Evolutionary conservation across 2,329 filamentous ascomycete genomes (phyloP).

Genomic region (Colletotrichum endophyticum): DNA sequence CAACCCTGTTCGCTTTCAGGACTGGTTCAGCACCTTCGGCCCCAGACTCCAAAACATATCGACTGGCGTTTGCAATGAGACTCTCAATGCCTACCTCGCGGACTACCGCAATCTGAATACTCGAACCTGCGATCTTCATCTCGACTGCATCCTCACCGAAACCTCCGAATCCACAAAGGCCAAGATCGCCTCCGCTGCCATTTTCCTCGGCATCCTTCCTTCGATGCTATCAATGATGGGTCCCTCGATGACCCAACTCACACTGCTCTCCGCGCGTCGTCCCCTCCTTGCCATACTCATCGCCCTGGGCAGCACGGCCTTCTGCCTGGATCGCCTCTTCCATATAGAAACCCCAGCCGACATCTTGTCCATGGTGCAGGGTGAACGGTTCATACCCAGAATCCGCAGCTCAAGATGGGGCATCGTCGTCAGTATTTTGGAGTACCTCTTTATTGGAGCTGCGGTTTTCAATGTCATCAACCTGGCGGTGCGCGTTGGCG

Average conservation of each 20-base stretch:
- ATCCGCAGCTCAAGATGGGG: background rate
- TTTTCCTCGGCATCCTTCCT: background rate
- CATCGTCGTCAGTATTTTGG: fast-evolving
- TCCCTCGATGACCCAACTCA: background rate
- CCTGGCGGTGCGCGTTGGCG: background rate
- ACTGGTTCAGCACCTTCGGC: background rate
- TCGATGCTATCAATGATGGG: background rate
- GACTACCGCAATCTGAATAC: background rate
- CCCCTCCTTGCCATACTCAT: background rate
- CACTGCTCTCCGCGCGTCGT: background rate
- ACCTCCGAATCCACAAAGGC: background rate
- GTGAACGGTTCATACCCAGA: background rate
- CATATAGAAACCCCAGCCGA: background rate
- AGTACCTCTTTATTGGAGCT: background rate
- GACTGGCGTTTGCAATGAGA: background rate
- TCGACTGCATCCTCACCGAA: background rate
- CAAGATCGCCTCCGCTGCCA: background rate
- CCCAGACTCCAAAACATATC: background rate
- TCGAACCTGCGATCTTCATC: background rate
- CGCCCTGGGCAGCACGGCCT: background rate
- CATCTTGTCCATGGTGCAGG: background rate
- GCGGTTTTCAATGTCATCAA: background rate
- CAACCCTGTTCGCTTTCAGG: background rate
- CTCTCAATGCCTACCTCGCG: background rate
- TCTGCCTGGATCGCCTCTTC: background rate